A percentile compares a stretch with the other conserved stretches of the same genome.
Conservation (phyloP, 2,329 filamentous ascomycete species). For the Cladosporium halotolerans region DNA sequence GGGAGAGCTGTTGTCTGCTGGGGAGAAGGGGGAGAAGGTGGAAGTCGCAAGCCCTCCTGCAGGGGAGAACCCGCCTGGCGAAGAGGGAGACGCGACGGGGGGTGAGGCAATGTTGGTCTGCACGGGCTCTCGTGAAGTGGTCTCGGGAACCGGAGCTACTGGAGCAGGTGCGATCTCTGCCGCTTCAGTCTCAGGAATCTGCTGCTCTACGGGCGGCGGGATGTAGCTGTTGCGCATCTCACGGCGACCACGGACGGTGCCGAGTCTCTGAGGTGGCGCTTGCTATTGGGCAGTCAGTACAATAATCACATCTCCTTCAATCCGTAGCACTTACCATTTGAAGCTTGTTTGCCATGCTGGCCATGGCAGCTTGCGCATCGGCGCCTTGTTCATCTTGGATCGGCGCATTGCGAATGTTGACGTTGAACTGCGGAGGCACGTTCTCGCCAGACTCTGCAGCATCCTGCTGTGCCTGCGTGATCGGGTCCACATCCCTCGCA, state of each 20-base stretch:
- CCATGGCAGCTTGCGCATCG: slow-evolving; percentile 65
- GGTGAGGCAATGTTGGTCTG: slow-evolving; percentile 1
- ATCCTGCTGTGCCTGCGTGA: slow-evolving; percentile 68
- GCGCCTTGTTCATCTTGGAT: slow-evolving; percentile 67
- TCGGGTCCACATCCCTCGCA: slow-evolving; percentile 49
- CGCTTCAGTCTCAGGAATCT: background rate
- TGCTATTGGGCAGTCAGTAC: slow-evolving; percentile 35
- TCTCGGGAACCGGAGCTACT: background rate
- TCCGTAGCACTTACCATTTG: slow-evolving; percentile 43
- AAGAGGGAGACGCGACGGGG: slow-evolving; percentile 9
- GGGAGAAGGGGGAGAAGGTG: slow-evolving; percentile 25
- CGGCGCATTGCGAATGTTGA: slow-evolving; percentile 72
- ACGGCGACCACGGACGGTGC: slow-evolving; percentile 78
- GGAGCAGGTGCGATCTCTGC: slow-evolving; percentile 16
- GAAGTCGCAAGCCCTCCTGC: slow-evolving; percentile 16
- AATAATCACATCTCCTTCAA: slow-evolving; percentile 2
- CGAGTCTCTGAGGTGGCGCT: slow-evolving; percentile 51
- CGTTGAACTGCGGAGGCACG: slow-evolving; percentile 60
- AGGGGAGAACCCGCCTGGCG: slow-evolving; percentile 18
- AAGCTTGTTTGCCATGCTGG: slow-evolving; percentile 68
- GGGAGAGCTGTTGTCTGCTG: slow-evolving; percentile 24
- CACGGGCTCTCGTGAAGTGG: background rate
- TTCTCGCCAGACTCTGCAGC: slow-evolving; percentile 46
- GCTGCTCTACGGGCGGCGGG: slow-evolving; percentile 7
- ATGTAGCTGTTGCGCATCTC: slow-evolving; percentile 84